Conservation (phyloP, 768 basidiomycete species). For the Pholiota molesta region DNA sequence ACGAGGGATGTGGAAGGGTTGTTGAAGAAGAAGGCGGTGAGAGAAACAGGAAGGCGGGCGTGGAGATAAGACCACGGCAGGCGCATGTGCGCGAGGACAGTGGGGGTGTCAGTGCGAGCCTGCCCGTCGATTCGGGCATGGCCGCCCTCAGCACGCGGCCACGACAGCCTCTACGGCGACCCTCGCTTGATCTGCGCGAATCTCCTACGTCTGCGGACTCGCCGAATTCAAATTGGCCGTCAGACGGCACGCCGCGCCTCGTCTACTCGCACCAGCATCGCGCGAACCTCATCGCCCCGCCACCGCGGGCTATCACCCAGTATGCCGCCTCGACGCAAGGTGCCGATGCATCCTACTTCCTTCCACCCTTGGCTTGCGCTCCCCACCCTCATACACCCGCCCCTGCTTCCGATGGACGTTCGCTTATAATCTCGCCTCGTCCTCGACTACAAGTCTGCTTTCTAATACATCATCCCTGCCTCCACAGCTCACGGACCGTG, state of each 20-base stretch:
- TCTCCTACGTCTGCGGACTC: constrained; percentile 17
- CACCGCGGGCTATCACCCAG: constrained; percentile 77
- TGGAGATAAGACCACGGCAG: neutral
- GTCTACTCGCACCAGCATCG: constrained; percentile 55
- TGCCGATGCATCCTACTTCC: constrained; percentile 59
- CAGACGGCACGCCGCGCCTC: constrained; percentile 40
- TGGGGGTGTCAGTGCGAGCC: constrained; percentile 28
- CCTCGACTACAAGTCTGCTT: constrained; percentile 30
- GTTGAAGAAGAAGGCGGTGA: constrained; percentile 38
- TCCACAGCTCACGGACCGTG: constrained; percentile 39
- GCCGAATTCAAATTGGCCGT: neutral
- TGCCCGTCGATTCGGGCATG: constrained; percentile 20
- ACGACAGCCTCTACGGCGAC: constrained; percentile 47
- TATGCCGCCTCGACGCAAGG: constrained; percentile 64
- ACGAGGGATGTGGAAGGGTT: constrained; percentile 62
- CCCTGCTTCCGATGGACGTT: constrained; percentile 19
- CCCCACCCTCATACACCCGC: constrained; percentile 33
- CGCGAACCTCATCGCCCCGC: constrained; percentile 59
- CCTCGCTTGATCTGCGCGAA: constrained; percentile 39
- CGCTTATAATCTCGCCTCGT: constrained; percentile 25
- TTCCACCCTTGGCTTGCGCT: constrained; percentile 69
- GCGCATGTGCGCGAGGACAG: constrained; percentile 10
- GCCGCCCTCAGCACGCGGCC: constrained; percentile 27
- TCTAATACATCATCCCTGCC: constrained; percentile 32
- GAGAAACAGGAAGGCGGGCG: constrained; percentile 6